Evolutionary conservation across 441 rosid genomes (phyloP).

Genomic region (Syzygium malaccense): DNA sequence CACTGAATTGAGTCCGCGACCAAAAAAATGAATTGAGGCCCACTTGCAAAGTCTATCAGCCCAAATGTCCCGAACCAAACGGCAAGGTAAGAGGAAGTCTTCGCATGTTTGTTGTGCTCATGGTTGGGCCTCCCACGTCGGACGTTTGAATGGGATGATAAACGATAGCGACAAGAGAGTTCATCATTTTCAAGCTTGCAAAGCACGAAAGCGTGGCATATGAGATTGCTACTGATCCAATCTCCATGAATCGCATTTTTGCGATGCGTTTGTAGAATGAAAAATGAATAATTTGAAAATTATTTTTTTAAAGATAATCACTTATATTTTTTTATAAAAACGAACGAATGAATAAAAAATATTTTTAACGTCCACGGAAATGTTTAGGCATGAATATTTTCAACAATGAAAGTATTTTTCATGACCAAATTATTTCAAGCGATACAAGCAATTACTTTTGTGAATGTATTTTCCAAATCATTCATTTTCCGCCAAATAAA

Average conservation of each 20-base stretch:
- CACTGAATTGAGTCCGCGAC: neutral
- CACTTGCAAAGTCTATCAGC: neutral
- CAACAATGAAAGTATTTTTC: neutral
- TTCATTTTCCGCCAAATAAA: neutral
- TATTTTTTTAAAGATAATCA: neutral
- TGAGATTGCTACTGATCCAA: neutral
- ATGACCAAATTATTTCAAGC: neutral
- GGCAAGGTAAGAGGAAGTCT: neutral
- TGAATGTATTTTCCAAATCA: neutral
- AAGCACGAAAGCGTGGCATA: neutral
- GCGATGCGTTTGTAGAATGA: fast-evolving
- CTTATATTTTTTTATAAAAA: fast-evolving
- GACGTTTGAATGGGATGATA: neutral
- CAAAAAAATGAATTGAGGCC: neutral
- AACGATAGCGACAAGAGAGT: neutral
- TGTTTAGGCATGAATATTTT: fast-evolving
- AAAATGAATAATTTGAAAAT: neutral
- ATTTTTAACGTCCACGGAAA: neutral
- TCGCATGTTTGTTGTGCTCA: neutral
- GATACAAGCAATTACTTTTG: fast-evolving
- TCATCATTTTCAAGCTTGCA: neutral
- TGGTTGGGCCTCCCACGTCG: neutral
- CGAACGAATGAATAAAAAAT: neutral
- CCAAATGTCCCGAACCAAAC: neutral
- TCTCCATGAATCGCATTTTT: neutral